Evolutionary conservation across 371 early-diverging fungal species (phyloP).

Genomic region (Apophysomyces trapeziformis): DNA sequence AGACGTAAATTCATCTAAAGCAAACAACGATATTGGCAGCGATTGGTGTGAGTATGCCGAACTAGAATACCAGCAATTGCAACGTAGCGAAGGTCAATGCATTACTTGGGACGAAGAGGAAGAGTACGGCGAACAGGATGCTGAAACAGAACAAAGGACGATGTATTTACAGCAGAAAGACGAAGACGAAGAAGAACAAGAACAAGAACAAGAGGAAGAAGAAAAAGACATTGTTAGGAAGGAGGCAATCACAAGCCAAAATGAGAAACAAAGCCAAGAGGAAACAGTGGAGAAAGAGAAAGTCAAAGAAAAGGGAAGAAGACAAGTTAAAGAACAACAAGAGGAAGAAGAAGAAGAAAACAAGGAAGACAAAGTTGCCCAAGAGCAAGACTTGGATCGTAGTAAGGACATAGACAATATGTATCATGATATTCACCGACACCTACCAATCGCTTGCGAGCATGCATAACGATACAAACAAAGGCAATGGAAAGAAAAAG

Average conservation of each 20-base stretch:
- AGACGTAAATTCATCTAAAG: neutral
- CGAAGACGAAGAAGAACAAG: neutral
- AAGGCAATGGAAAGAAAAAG: conserved; percentile 1
- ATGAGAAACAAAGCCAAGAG: neutral
- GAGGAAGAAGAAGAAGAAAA: conserved; percentile 10
- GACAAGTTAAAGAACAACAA: neutral
- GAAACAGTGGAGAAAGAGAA: conserved; percentile 1
- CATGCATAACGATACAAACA: no score
- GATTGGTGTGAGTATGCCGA: conserved; percentile 50
- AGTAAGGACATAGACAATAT: no score
- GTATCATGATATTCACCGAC: no score
- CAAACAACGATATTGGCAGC: conserved; percentile 17
- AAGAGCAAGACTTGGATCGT: no score
- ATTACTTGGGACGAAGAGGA: conserved; percentile 30
- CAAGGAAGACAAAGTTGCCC: neutral
- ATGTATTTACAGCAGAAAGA: neutral
- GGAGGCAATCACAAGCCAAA: neutral
- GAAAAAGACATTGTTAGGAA: neutral
- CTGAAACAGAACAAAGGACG: conserved; percentile 7
- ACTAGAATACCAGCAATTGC: conserved; percentile 38
- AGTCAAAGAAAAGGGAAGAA: conserved; percentile 1
- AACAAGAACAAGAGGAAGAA: neutral
- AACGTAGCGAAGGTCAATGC: conserved; percentile 28
- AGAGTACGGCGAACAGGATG: conserved; percentile 17
- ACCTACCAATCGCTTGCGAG: no score